Evolutionary conservation across 345 rosid species (phyloP).

Genomic region (Orychophragmus violaceus): DNA sequence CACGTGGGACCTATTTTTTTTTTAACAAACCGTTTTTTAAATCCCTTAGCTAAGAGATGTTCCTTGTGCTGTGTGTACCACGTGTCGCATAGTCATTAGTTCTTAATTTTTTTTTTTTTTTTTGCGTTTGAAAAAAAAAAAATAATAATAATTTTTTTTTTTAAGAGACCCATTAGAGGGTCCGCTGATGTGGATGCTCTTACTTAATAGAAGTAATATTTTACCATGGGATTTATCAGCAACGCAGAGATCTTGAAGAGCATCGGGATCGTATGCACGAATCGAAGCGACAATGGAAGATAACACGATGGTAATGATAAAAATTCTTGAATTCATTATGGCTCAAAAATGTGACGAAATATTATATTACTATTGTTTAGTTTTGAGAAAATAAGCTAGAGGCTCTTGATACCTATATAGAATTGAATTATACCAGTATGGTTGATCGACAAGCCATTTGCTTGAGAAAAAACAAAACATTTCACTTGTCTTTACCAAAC

Average conservation of each 20-base stretch:
- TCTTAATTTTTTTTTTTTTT: too few relatives aligned
- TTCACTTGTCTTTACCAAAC: slow-evolving; percentile 22
- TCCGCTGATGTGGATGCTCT: too few relatives aligned
- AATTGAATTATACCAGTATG: not conserved
- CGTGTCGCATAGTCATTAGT: too few relatives aligned
- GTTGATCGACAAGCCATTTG: slow-evolving; percentile 7
- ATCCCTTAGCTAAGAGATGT: too few relatives aligned
- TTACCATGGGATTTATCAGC: slow-evolving; percentile 34
- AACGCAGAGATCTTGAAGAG: slow-evolving; percentile 67
- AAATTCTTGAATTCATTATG: slow-evolving; percentile 10
- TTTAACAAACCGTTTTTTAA: too few relatives aligned
- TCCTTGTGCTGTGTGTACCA: too few relatives aligned
- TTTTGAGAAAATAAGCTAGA: not conserved
- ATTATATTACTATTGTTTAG: not conserved
- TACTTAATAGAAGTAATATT: too few relatives aligned
- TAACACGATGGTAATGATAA: not conserved
- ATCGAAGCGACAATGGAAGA: slow-evolving; percentile 24
- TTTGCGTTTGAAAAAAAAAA: too few relatives aligned
- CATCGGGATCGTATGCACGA: slow-evolving; percentile 50
- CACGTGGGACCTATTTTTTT: too few relatives aligned
- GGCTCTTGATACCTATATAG: slow-evolving; percentile 13
- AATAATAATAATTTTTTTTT: too few relatives aligned
- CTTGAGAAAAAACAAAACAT: not conserved
- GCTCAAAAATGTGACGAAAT: not conserved
- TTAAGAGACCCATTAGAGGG: too few relatives aligned